Base-by-base conservation (phyloP, 202 grass and related monocot species). In the Dendrocalamus latiflorus region DNA sequence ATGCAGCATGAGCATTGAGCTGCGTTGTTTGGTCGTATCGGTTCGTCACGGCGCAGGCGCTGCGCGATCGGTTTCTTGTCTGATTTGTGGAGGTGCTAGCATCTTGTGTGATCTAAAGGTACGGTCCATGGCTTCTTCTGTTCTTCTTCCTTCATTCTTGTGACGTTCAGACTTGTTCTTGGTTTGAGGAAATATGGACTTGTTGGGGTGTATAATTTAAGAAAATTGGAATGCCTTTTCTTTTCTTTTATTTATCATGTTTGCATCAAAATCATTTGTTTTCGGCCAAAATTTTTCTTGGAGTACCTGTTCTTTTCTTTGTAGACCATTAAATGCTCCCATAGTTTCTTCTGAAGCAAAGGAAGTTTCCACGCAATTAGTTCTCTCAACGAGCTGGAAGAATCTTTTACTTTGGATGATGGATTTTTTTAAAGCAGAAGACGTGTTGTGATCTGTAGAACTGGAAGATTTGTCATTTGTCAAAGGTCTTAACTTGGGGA, bases 281-380 rank as follows among this genome's bases (percentile, higher is more conserved):
- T 1, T 10, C 9, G 1, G 30, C 15, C 9, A 20, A 20, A 13
- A 7, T 8, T 21, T 48, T 57, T 8, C 15, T 39, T 37, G 3
- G 20, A 3, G 38, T 5, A 12, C 14, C 18, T 69, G 39, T 20
- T 13, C 7, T 49, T 77, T 49, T 47, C 38, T 50, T 45, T 47
- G 1, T 28, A 16, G 4, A 26, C 6, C 25, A 30, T 47, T 3
- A 80, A 57, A 65, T 45, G 25, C n/a, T 48, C 18, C 56, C 18
- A 20, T 41, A 81, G 26, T 60, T 47, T 78, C 38, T 5, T 60
- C 60, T 0, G 1, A 17, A 43, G n/a, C 2, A 48, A 70, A 80
- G 34, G 70, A 85, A 76, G 64, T 47, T 81, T 89, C 77, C 82
- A 24, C 20, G 44, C 30, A 64, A 54, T 70, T 70, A 49, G 44